These are phyloP conservation scores for Fusarium newnesense DNA, from an alignment of 2,329 filamentous ascomycete genomes.

Conservation along the genomic window DNA sequence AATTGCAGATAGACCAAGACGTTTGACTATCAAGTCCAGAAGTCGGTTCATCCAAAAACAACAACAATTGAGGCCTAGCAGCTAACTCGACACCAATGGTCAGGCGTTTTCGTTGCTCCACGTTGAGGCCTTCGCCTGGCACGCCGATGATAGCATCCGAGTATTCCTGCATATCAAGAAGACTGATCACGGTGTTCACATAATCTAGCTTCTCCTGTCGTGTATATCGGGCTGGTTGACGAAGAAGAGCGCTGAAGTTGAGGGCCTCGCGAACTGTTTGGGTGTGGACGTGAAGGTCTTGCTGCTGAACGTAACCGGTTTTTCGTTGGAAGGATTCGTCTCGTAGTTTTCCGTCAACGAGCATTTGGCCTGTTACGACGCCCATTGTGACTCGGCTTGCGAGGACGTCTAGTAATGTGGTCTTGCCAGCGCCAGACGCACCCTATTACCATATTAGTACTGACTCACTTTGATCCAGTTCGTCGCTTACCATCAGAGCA, in stretches of 20 bases:
- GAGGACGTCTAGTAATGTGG: conserved; percentile 83
- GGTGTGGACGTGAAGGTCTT: conserved; percentile 84
- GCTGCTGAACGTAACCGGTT: conserved; percentile 88
- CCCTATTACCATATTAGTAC: conserved; percentile 79
- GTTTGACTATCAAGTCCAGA: conserved; percentile 68
- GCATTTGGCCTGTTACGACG: conserved; percentile 83
- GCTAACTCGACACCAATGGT: conserved; percentile 68
- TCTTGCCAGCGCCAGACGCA: conserved; percentile 88
- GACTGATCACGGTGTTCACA: conserved; percentile 77
- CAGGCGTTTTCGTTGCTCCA: conserved; percentile 67
- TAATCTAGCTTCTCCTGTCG: conserved; percentile 81
- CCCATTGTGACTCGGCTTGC: conserved; percentile 87
- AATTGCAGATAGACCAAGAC: conserved; percentile 68
- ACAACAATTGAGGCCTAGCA: conserved; percentile 62
- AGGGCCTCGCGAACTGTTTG: conserved; percentile 86
- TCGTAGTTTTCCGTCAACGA: conserved; percentile 68
- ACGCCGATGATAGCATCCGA: conserved; percentile 71
- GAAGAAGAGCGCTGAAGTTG: conserved; percentile 81
- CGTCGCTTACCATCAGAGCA: conserved; percentile 71
- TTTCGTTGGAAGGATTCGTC: conserved; percentile 86
- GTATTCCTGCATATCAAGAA: conserved; percentile 71
- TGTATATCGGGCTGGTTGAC: conserved; percentile 76
- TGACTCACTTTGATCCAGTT: conserved; percentile 82
- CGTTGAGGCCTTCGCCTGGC: conserved; percentile 66
- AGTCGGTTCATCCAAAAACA: conserved; percentile 69